Evolutionary conservation across 768 basidiomycete genomes (phyloP), one percentile per base, ranked within the genome.

Genomic region (Bullera alba): DNA sequence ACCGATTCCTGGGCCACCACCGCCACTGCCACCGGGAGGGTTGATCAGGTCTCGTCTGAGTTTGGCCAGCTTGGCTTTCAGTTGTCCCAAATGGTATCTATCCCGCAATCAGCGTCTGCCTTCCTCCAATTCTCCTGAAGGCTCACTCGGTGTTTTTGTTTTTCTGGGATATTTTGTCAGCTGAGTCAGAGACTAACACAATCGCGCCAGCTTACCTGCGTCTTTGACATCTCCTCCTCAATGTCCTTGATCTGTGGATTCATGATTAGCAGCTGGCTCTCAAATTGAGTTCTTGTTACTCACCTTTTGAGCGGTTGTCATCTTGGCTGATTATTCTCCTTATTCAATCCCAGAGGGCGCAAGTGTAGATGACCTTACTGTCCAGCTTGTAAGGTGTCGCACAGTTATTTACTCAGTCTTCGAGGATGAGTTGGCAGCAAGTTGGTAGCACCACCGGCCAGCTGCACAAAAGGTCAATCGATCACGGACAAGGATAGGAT

Each of bases 11-110:
- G 87, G 90, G 0, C 92, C 91, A 0, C 92, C 92, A 8, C 88
- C 84, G 19, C 87, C 79, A 28, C 83, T 83, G 17, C 79, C 73
- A 3, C 85, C 76, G 0, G 37, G 37, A 34, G 86, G 83, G 8
- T 81, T 78, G 60, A 99, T 90, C 48, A 99, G 81, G 70, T 99
- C 95, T 50, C 95, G 81, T 56, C 89, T 80, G 39, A 97, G 84
- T 72, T 99, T 99, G 43, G 95, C 95, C 46, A 99, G 83, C 73
- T 99, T 99, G 50, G 95, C 93, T 74, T 96, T 96, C 71, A 96
- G 83, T 76, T 92, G 88, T 46, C 92, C 92, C 53, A 95, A 76
- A 77, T 93, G 91, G 74, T 92, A 92, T 76, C 87, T 89, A 46
- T 14, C n/a, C n/a, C 32, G 3, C 6, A 36, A 26, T 52, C 27